Evolutionary conservation across 495 filamentous ascomycete species (phyloP), one percentile per base, ranked within the genome.

Genomic region (Hypoxylon fragiforme): DNA sequence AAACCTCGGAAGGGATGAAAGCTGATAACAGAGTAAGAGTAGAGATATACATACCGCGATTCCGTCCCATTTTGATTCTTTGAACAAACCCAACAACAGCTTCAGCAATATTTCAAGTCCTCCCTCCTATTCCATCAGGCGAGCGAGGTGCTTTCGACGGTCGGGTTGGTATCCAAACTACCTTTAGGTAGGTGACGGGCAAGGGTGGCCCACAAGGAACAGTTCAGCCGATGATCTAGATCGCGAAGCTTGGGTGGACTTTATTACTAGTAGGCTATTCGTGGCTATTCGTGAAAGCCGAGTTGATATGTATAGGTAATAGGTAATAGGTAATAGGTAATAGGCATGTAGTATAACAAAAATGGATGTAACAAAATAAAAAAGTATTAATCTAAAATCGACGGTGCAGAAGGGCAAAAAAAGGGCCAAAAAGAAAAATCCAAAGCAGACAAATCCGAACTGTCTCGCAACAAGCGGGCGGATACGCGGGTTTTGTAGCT

Each of bases 11-110:
- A 52, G 16, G 36, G 12, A 36, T 16, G 1, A 28, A 44, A 48
- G 37, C 4, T 28, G 4, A 28, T 28, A 4, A 9, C 4, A 4
- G 4, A 4, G 24, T 4, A 9, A 28, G 9, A 28, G 24, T 28
- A 55, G 50, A 20, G 30, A 24, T 60, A 46, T 45, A 73, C 77
- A 69, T 59, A 80, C 77, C 75, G 66, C 77, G 73, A 75, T 73
- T 76, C 53, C 74, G 72, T 48, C 57, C 73, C 70, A 74, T 71
- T 47, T 58, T 70, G 45, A 44, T 39, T 18, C 26, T 32, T 16
- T n/a, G 31, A 13, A 46, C 3, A 15, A 36, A 21, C 48, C 46
- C 38, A 50, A 12, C 38, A 50, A 12, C 41, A 35, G 14, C 45
- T 50, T 47, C 42, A 32, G 40, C 43, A 24, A 36, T 34, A 14